Base-by-base conservation (phyloP, 768 basidiomycete genomes). In the Auriscalpium orientale region DNA sequence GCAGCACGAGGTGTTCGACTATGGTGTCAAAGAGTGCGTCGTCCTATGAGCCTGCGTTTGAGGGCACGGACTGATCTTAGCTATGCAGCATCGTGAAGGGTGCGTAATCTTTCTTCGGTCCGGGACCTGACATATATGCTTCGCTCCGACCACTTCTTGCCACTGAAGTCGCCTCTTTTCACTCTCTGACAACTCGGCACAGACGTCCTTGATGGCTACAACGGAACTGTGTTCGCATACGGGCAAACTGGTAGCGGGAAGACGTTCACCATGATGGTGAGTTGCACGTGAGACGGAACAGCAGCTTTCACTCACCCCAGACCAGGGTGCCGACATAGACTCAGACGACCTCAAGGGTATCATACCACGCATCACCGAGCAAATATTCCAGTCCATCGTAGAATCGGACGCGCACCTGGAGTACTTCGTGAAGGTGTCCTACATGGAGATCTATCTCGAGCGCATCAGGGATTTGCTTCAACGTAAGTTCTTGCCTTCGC, bases 381-480 rank as follows among this genome's bases (percentile, higher is more conserved):
- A 99, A 71, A 97, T 99, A 68, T 99, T 99, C 71, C 90, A 94
- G 61, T 93, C 93, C 50, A 99, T 99, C 68, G 87, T 97, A 56
- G 86, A 93, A 66, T 95, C 94, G 54, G 95, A 98, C 63, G 81
- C 90, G 37, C 91, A 92, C 70, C 75, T 99, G 56, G 97, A 99
- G 72, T 99, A 99, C 70, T 84, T 98, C 61, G 97, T 99, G 70
- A 99, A 99, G 74, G 97, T 98, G 51, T 97, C 93, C 37, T 99
- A 98, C 71, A 98, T 99, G 95, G 97, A 99, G 75, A 98, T 99
- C 57, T 99, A 99, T 72, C 79, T 98, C 58, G 97, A 99, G 72
- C 84, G 87, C 59, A 92, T 99, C 62, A 82, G 95, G 52, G 97
- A 99, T 79, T 74, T 99, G 54, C 79, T 99, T 53, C 88, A 93